A percentile compares a stretch with the other conserved stretches of the same genome.
These are phyloP conservation scores for Lycium ferocissimum DNA, from an alignment of 257 asterid species.

Conservation along the genomic window DNA sequence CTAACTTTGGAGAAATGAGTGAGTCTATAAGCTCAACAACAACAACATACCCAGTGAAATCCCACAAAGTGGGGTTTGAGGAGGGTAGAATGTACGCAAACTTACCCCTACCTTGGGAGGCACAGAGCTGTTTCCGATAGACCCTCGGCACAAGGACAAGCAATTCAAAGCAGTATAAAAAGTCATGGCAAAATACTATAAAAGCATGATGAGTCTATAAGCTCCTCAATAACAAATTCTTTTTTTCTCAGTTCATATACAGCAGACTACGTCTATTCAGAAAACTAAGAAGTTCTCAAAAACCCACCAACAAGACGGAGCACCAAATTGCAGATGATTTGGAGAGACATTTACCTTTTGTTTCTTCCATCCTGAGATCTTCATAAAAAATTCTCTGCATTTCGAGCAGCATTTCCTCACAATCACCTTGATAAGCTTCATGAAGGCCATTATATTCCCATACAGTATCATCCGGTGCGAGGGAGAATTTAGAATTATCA, in stretches of 20 bases:
- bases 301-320: constrained; percentile 6
- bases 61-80: too few species aligned
- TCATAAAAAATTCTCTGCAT: constrained; percentile 93
- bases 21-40: neutral
- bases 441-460: constrained; percentile 91
- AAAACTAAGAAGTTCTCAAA: neutral
- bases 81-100: too few species aligned
- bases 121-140: too few species aligned
- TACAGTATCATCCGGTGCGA: constrained; percentile 62
- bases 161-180: too few species aligned
- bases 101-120: too few species aligned
- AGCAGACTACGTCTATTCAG: constrained; percentile 2
- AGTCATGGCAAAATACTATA: too few species aligned
- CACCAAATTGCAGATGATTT: constrained; percentile 6
- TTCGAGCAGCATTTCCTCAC: constrained; percentile 83
- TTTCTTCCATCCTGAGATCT: constrained; percentile 63
- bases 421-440: constrained; percentile 71
- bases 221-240: neutral
- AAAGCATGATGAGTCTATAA: neutral
- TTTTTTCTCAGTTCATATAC: neutral
- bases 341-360: constrained; percentile 49
- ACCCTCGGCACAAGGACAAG: too few species aligned
- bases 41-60: too few species aligned
- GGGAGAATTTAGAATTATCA: constrained; percentile 34
- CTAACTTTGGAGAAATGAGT: constrained; percentile 10